Evolutionary conservation across 1,284 basidiomycete genomes (phyloP).

Genomic region (Papiliotrema nemorosa): DNA sequence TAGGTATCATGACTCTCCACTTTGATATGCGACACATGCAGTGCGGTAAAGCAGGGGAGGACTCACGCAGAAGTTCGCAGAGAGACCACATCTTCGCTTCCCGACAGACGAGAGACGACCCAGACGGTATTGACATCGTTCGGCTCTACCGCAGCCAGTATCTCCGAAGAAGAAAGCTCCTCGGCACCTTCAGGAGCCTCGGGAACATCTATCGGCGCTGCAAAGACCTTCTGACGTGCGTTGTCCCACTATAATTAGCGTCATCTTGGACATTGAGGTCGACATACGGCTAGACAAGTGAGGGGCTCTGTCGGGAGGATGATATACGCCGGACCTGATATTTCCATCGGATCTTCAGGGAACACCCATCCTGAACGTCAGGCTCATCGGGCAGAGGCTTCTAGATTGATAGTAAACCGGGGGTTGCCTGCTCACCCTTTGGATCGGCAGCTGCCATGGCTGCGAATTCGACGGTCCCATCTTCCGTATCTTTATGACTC

Average conservation of each 20-base stretch:
- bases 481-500: conserved; percentile 36
- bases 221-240: conserved; percentile 40
- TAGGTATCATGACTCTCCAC: too few relatives aligned
- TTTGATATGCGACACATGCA: too few relatives aligned
- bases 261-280: neutral
- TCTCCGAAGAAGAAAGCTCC: conserved; percentile 40
- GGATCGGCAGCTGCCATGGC: conserved; percentile 42
- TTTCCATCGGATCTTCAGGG: conserved; percentile 43
- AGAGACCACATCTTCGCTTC: conserved; percentile 51
- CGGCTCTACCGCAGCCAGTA: conserved; percentile 46
- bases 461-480: conserved; percentile 33
- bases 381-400: neutral
- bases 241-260: conserved; percentile 39
- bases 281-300: conserved; percentile 42
- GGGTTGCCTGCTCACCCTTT: conserved; percentile 27
- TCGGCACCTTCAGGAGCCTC: conserved; percentile 44
- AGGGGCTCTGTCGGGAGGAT: conserved; percentile 41
- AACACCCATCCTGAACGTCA: conserved; percentile 48
- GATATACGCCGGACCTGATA: conserved; percentile 51
- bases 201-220: conserved; percentile 44
- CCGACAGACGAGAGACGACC: conserved; percentile 53
- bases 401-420: too few relatives aligned
- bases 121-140: conserved; percentile 53
- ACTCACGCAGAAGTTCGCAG: conserved; percentile 47
- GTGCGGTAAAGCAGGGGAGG: neutral